Evolutionary conservation across 1,139 yeast species (phyloP).

Genomic region (Saccharomyces uvarum): DNA sequence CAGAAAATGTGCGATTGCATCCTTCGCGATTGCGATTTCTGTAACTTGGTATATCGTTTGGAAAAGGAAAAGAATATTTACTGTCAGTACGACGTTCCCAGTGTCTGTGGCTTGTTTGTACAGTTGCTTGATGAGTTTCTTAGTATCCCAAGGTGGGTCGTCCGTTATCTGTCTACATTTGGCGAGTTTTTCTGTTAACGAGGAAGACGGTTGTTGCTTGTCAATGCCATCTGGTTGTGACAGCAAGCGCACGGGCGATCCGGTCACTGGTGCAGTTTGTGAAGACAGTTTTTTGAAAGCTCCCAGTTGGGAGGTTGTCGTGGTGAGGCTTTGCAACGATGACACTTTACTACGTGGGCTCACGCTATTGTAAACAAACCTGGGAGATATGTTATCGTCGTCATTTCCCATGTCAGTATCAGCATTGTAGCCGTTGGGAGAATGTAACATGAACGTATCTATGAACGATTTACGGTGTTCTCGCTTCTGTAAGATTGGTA

Average conservation of each 20-base stretch:
- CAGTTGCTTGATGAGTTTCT: constrained; percentile 22
- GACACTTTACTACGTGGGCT: constrained; percentile 14
- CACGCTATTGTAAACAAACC: constrained; percentile 8
- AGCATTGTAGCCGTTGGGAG: constrained; percentile 6
- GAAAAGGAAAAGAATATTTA: constrained; percentile 23
- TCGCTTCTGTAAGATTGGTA: constrained; percentile 17
- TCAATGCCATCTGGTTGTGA: not conserved
- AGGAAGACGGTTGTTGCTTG: not conserved
- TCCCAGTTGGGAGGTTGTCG: constrained; percentile 9
- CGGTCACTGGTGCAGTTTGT: not conserved
- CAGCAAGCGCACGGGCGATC: not conserved
- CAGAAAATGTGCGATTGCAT: constrained; percentile 28
- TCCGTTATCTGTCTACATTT: not conserved
- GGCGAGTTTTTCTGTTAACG: not conserved
- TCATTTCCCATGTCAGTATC: constrained; percentile 3
- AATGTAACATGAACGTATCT: constrained; percentile 17
- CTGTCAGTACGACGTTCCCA: constrained; percentile 28
- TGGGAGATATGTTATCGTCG: constrained; percentile 1
- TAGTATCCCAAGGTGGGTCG: constrained; percentile 29
- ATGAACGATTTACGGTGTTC: constrained; percentile 22
- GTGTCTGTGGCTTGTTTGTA: constrained; percentile 27
- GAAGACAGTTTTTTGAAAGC: constrained; percentile 8
- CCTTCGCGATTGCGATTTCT: constrained; percentile 20
- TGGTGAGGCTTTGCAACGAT: constrained; percentile 11
- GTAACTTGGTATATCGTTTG: constrained; percentile 27